Evolutionary conservation across 78 protist genomes (phyloP).

Genomic region (Emiliania huxleyi): DNA sequence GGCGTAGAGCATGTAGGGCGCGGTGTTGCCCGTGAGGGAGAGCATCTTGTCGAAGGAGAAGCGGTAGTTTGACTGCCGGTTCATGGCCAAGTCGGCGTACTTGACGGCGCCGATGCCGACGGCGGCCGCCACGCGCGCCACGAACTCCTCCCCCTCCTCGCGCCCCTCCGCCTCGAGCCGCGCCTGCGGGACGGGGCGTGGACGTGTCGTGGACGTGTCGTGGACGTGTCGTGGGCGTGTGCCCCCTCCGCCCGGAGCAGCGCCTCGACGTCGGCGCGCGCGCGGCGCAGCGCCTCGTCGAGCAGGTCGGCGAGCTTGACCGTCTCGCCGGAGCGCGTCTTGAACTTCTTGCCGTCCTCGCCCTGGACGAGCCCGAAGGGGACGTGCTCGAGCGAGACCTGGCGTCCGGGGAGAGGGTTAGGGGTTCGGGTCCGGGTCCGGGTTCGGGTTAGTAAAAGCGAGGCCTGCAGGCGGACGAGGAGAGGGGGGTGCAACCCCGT

Average conservation of each 20-base stretch:
- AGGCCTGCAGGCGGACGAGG: no score
- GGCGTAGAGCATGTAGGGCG: slow-evolving; percentile 82
- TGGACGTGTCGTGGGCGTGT: no score
- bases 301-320: slow-evolving; percentile 70
- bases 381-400: slow-evolving; percentile 37
- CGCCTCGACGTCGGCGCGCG: background rate
- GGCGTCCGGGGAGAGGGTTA: background rate
- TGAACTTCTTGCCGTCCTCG: slow-evolving; percentile 68
- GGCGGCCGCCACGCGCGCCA: background rate
- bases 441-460: no score
- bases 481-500: no score
- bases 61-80: slow-evolving; percentile 23
- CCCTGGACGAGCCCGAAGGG: slow-evolving; percentile 65
- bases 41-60: slow-evolving; percentile 83
- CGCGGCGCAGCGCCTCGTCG: slow-evolving; percentile 54
- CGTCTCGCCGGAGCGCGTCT: slow-evolving; percentile 79
- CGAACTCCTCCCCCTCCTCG: background rate
- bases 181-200: background rate
- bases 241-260: background rate
- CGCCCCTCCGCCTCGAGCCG: slow-evolving; percentile 1
- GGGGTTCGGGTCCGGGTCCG: no score
- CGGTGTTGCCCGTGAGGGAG: slow-evolving; percentile 81
- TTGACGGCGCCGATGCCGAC: slow-evolving; percentile 76
- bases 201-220: slow-evolving; percentile 49
- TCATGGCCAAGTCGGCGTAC: slow-evolving; percentile 63